phyloP scores from a whole-genome alignment of 495 filamentous ascomycete genomes.

The Tuber umbilicatum region DNA sequence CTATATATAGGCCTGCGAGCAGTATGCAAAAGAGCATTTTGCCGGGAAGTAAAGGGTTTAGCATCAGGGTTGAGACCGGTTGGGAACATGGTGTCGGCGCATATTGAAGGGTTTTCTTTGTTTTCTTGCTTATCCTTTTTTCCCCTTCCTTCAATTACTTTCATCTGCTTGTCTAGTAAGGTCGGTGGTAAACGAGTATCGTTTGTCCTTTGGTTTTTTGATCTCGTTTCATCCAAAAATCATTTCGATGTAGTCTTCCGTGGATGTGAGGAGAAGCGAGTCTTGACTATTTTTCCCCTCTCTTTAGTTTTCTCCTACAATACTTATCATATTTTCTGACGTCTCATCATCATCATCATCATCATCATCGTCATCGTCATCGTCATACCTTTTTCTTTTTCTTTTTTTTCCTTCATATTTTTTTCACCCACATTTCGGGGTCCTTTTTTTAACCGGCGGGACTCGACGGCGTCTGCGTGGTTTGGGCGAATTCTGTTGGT shows the following conservation, averaged over 20 bases:
- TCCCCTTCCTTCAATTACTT: background rate
- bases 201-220: slow-evolving; percentile 21
- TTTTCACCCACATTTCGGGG: slow-evolving; percentile 18
- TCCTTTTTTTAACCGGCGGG: slow-evolving; percentile 10
- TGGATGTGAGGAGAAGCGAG: slow-evolving; percentile 2
- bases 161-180: slow-evolving; percentile 12
- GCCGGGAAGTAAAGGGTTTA: slow-evolving; percentile 34
- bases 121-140: slow-evolving; percentile 14
- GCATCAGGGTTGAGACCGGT: slow-evolving; percentile 11
- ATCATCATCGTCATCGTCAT: background rate
- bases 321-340: background rate
- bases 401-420: slow-evolving; percentile 25
- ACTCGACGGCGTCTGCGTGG: slow-evolving; percentile 32
- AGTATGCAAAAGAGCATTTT: slow-evolving; percentile 97
- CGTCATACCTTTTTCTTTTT: slow-evolving; percentile 20
- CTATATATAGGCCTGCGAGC: slow-evolving; percentile 74
- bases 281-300: background rate
- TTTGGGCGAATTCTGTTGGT: slow-evolving; percentile 23
- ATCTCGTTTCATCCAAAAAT: slow-evolving; percentile 22
- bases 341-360: background rate
- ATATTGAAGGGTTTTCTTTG: slow-evolving; percentile 34
- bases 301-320: background rate
- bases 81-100: slow-evolving; percentile 35
- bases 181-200: slow-evolving; percentile 26
- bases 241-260: slow-evolving; percentile 14